Base-by-base conservation (phyloP, 2,329 filamentous ascomycete species). In the Neofusicoccum ribis region DNA sequence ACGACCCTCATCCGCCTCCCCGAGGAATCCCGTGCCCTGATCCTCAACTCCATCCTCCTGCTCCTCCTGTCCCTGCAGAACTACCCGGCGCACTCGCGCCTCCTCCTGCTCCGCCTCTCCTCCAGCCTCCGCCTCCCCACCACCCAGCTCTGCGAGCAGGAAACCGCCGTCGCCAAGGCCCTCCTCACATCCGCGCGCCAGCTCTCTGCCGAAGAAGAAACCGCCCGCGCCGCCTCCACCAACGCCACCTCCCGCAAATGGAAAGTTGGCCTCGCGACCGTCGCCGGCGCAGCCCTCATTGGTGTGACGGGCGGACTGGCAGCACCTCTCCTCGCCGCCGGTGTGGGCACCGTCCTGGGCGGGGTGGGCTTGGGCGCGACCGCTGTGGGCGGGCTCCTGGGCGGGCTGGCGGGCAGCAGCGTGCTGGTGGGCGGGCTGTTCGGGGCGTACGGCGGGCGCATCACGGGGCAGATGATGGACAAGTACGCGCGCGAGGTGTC, bases 231-330 rank as follows among this genome's bases (percentile, higher is more conserved):
- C 63, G 85, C 81, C 0, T 89, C 92, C 64, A 87, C 91, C 67
- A 86, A 84, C 47, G 88, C 87, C 68, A 80, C 81, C n/a, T 78
- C 85, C 17, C 84, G 89, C 50, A 88, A 89, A 74, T 91, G 88
- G 86, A 93, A 93, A 74, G 92, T 97, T 20, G 92, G 93, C 0
- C 82, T 97, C 31, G 94, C 93, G 0, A 91, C 91, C 8, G 92
- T 96, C 0, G 93, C 92, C 0, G 94, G 94, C 11, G 94, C 94
- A 1, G 91, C 91, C 0, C 81, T 97, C 1, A 93, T 97, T n/a
- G 88, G 88, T 9, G 86, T 91, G 3, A 97, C 93, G 0, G 90
- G 90, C 34, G 90, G 90, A 37, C 85, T 97, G 9, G 90, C 92
- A 8, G 88, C 90, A 1, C 89, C 92, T 0, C 82, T 98, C 2